These are phyloP conservation scores for Staphylotrichum longicolle DNA, from an alignment of 495 filamentous ascomycete genomes.

Conservation along the genomic window DNA sequence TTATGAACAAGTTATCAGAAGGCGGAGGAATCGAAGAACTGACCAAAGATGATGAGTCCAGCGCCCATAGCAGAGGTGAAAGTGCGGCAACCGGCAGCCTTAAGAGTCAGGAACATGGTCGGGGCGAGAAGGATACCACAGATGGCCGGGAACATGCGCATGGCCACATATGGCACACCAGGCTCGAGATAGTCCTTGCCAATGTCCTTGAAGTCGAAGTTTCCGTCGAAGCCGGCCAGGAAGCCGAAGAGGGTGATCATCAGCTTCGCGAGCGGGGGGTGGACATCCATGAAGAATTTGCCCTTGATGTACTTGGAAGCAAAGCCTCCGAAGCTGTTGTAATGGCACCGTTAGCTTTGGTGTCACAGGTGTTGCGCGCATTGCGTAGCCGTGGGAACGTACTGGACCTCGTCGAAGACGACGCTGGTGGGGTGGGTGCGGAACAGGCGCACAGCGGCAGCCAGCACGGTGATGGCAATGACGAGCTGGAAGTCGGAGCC, in stretches of 20 bases:
- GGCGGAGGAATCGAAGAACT: constrained; percentile 19
- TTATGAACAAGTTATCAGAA: not conserved
- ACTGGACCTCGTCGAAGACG: constrained; percentile 99
- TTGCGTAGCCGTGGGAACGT: constrained; percentile 27
- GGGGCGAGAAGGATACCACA: constrained; percentile 84
- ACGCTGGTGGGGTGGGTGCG: constrained; percentile 94
- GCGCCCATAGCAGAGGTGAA: constrained; percentile 78
- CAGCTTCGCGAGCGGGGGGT: constrained; percentile 95
- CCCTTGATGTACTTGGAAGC: constrained; percentile 99
- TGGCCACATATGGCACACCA: constrained; percentile 93
- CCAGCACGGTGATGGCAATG: constrained; percentile 68
- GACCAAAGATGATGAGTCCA: constrained; percentile 86
- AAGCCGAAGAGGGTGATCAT: constrained; percentile 93
- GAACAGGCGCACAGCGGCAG: constrained; percentile 80
- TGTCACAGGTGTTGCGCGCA: not conserved
- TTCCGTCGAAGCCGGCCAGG: constrained; percentile 90
- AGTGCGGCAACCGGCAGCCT: constrained; percentile 85
- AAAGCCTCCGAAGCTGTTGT: constrained; percentile 86
- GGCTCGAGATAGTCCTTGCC: constrained; percentile 97
- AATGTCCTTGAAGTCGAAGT: constrained; percentile 99
- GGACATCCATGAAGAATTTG: constrained; percentile 98
- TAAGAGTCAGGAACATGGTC: constrained; percentile 90
- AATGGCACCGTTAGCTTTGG: constrained; percentile 26
- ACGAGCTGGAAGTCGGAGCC: constrained; percentile 77
- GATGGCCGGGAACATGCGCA: constrained; percentile 89